These are phyloP conservation scores for Boeremia exigua DNA, from an alignment of 2,329 filamentous ascomycete genomes.

Conservation along the genomic window DNA sequence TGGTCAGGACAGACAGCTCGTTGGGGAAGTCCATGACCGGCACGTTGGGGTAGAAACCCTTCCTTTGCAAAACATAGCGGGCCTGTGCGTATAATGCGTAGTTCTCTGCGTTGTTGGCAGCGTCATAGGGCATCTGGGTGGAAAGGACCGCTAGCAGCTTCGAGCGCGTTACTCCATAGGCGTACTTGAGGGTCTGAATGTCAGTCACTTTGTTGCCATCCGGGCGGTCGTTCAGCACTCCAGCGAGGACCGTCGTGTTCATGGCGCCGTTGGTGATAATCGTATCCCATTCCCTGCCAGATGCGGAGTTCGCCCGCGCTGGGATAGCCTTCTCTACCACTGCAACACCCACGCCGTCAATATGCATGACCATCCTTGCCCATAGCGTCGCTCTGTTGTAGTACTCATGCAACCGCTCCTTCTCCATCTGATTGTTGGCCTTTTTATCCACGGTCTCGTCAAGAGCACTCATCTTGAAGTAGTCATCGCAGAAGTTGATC, in stretches of 20 bases:
- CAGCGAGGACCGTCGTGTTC: slow-evolving; percentile 43
- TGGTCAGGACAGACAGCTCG: slow-evolving; percentile 38
- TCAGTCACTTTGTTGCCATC: slow-evolving; percentile 26
- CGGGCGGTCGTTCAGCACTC: slow-evolving; percentile 36
- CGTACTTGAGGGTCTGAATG: slow-evolving; percentile 38
- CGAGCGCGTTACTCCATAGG: slow-evolving; percentile 41
- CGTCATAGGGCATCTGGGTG: slow-evolving; percentile 41
- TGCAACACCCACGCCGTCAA: slow-evolving; percentile 36
- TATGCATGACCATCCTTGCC: slow-evolving; percentile 46
- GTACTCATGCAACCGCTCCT: slow-evolving; percentile 35
- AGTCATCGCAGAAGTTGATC: slow-evolving; percentile 41
- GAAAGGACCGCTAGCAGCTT: slow-evolving; percentile 41
- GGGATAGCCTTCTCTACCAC: slow-evolving; percentile 29
- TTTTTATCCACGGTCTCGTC: slow-evolving; percentile 33
- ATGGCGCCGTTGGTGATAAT: slow-evolving; percentile 29
- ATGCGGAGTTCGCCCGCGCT: slow-evolving; percentile 22
- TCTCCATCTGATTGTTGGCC: slow-evolving; percentile 30
- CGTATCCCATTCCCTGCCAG: slow-evolving; percentile 30
- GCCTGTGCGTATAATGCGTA: slow-evolving; percentile 44
- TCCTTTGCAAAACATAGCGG: slow-evolving; percentile 37
- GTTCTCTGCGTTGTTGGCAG: slow-evolving; percentile 44
- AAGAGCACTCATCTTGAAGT: slow-evolving; percentile 36
- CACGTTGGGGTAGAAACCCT: slow-evolving; percentile 38
- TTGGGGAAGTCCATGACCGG: slow-evolving; percentile 42
- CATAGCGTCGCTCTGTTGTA: slow-evolving; percentile 44